Base-by-base conservation (phyloP, 352 stramenopile genomes). In the Globisporangium okanoganense region DNA sequence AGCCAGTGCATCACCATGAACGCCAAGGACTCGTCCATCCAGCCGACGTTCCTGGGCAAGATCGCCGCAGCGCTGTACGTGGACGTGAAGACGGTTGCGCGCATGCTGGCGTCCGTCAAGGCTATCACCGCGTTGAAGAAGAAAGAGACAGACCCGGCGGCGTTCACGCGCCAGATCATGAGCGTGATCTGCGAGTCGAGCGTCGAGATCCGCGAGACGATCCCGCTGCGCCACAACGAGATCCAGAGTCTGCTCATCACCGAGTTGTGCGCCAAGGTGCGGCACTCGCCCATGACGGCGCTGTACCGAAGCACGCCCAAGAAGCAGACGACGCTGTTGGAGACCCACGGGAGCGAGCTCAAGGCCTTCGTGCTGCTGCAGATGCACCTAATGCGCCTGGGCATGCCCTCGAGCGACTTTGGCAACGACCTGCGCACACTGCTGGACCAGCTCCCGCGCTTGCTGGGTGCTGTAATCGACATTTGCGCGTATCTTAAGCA, bases 401-500 rank as follows among this genome's bases (percentile, higher is more conserved):
- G 87, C 16, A 81, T 99, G 65, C 97, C 98, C 2, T 99, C 99
- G 24, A 98, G 86, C 58, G 97, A 99, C 71, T 99, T 99, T 69
- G 82, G 90, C 20, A 99, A 98, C 61, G 98, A 99, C 68, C 92
- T 98, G 24, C 93, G 92, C 20, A 92, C 82, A 55, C 81, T 99
- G 29, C 70, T 99, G 44, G 97, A 99, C 60, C 96, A 99, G 59
- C 61, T 98, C 18, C 86, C 95, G 24, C 92, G 97, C 38, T 66
- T 99, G 31, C 70, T 99, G 5, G 96, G 96, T 45, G 97, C 97
- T 2, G 74, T 92, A 27, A 88, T 98, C 41, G 92, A 98, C 51
- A 82, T 98, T 27, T 86, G 82, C 8, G 88, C 84, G 3, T 29
- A 75, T 31, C 43, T 87, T n/a, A 74, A 88, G 58, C 71, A 85